These are phyloP conservation scores for Exophiala sp. DNA, from an alignment of 2,329 filamentous ascomycete species.

Conservation along the genomic window DNA sequence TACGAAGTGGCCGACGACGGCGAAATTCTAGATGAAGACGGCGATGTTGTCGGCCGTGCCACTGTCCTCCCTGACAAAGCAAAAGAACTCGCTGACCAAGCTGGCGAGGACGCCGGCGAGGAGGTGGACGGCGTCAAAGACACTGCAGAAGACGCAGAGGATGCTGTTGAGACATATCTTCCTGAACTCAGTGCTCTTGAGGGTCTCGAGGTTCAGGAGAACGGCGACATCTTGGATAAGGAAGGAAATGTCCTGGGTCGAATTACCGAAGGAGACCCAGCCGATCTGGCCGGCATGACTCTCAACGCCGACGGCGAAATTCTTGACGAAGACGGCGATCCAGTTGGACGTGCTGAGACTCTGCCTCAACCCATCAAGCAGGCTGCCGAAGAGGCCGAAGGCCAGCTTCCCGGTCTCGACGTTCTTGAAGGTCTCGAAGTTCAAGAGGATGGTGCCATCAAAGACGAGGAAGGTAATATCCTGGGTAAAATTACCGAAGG, in stretches of 20 bases:
- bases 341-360: constrained; percentile 35
- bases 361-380: constrained; percentile 41
- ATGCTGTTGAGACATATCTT: constrained; percentile 34
- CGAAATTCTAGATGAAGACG: constrained; percentile 31
- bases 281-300: constrained; percentile 38
- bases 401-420: constrained; percentile 38
- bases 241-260: constrained; percentile 37
- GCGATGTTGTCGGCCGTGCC: constrained; percentile 36
- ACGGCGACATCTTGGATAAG: constrained; percentile 48
- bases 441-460: constrained; percentile 49
- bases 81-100: constrained; percentile 26
- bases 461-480: constrained; percentile 39
- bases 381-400: constrained; percentile 44
- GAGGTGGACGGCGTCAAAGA: constrained; percentile 32
- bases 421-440: constrained; percentile 40
- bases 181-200: constrained; percentile 35
- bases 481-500: constrained; percentile 40
- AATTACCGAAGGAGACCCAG: constrained; percentile 39
- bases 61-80: constrained; percentile 29
- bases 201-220: constrained; percentile 45
- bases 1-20: constrained; percentile 37
- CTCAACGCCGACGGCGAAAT: constrained; percentile 40
- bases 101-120: constrained; percentile 30
- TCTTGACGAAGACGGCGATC: constrained; percentile 37
- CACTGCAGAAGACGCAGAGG: constrained; percentile 31